phyloP scores from a whole-genome alignment of 176 grass and related monocot species.

The Cenchrus purpureus region DNA sequence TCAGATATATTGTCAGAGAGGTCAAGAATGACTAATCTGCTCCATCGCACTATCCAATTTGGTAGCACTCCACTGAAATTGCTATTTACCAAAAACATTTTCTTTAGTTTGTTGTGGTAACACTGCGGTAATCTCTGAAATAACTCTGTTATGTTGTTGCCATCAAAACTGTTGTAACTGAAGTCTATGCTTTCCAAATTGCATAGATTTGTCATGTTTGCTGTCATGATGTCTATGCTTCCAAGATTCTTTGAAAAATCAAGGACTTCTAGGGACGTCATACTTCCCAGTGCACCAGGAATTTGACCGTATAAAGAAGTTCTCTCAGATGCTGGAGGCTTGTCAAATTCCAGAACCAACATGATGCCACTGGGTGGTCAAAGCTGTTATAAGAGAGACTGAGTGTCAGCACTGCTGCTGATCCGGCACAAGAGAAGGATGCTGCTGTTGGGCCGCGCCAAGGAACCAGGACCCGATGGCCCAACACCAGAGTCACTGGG shows the following conservation, averaged over 20 bases:
- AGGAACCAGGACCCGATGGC: no score
- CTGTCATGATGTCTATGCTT: background rate
- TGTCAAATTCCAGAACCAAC: slow-evolving; percentile 51
- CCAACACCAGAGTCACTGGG: no score
- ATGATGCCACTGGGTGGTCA: background rate
- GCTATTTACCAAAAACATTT: background rate
- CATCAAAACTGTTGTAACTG: background rate
- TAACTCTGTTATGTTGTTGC: slow-evolving; percentile 13
- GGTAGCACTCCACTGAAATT: slow-evolving; percentile 22
- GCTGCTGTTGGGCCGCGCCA: no score
- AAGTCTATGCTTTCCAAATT: slow-evolving; percentile 31
- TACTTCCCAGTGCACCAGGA: background rate
- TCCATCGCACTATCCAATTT: background rate
- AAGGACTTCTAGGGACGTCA: background rate
- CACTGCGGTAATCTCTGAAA: background rate
- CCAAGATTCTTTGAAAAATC: background rate
- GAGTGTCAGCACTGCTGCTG: background rate
- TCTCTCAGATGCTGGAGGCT: background rate
- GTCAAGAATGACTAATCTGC: background rate
- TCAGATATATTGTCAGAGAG: background rate
- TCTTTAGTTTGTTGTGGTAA: background rate
- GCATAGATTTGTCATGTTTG: slow-evolving; percentile 14
- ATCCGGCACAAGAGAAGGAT: no score
- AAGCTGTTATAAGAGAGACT: background rate
- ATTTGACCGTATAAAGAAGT: background rate